phyloP scores from a whole-genome alignment of 2,329 filamentous ascomycete genomes.

The Claviceps arundinis region DNA sequence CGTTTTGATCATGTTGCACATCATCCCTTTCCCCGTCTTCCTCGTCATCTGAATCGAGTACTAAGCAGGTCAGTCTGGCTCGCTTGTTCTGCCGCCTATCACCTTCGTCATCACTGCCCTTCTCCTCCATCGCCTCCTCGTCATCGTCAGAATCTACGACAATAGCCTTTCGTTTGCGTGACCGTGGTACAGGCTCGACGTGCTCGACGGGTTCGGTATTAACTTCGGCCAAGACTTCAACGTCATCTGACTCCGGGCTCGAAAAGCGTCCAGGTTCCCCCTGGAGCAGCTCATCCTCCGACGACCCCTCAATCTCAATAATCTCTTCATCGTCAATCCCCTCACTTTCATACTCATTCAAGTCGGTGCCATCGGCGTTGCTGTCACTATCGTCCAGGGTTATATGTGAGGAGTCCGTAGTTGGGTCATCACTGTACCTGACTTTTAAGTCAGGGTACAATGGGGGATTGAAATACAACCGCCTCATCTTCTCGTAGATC shows the following conservation, averaged over 20 bases:
- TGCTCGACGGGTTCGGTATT: background rate
- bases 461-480: background rate
- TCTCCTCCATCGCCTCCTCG: constrained; percentile 13
- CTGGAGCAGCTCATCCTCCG: constrained; percentile 7
- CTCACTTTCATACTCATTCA: constrained; percentile 25
- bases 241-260: constrained; percentile 4
- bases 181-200: constrained; percentile 5
- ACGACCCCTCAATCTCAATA: constrained; percentile 10
- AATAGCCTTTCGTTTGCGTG: constrained; percentile 15
- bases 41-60: constrained; percentile 4
- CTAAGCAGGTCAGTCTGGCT: background rate
- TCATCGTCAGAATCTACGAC: constrained; percentile 15
- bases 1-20: background rate
- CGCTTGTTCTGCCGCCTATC: background rate
- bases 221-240: constrained; percentile 2
- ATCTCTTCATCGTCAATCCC: constrained; percentile 24
- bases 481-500: constrained; percentile 9
- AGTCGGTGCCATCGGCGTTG: constrained; percentile 7
- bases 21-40: background rate
- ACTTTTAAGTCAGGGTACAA: background rate
- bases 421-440: constrained; percentile 5
- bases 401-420: background rate
- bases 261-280: constrained; percentile 1
- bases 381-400: background rate
- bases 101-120: constrained; percentile 14